Evolutionary conservation across 768 basidiomycete genomes (phyloP).

Genomic region (Hydnum rufescens): DNA sequence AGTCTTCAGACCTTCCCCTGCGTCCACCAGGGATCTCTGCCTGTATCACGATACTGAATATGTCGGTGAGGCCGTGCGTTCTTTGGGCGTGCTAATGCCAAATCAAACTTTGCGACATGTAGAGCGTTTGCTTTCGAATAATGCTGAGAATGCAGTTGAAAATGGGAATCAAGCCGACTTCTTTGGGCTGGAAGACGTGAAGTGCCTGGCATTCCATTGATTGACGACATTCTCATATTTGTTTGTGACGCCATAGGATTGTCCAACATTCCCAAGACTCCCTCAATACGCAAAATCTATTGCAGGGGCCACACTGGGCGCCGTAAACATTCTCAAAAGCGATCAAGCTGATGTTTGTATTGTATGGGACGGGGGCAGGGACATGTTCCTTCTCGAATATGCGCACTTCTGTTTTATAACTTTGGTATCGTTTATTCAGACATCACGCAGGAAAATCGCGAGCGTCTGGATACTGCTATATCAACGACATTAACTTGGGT

Average conservation of each 20-base stretch:
- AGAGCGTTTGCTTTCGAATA: not conserved
- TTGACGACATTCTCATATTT: not conserved
- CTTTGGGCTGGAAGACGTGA: slow-evolving; percentile 42
- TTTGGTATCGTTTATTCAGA: slow-evolving; percentile 18
- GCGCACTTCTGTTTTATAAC: not conserved
- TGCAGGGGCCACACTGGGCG: slow-evolving; percentile 62
- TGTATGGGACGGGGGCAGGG: slow-evolving; percentile 86
- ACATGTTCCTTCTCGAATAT: not conserved
- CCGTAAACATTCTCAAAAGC: slow-evolving; percentile 37
- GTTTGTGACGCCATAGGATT: slow-evolving; percentile 34
- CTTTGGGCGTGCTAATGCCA: not conserved
- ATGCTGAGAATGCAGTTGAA: not conserved
- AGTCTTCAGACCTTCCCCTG: slow-evolving; percentile 14
- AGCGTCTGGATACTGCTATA: slow-evolving; percentile 87
- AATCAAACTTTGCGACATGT: slow-evolving; percentile 3
- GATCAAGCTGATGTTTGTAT: slow-evolving; percentile 41
- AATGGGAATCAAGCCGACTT: slow-evolving; percentile 11
- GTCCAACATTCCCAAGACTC: slow-evolving; percentile 55
- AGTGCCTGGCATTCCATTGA: slow-evolving; percentile 7
- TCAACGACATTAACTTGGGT: slow-evolving; percentile 72
- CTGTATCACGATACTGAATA: slow-evolving; percentile 21
- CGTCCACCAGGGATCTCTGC: slow-evolving; percentile 14
- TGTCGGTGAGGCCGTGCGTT: slow-evolving; percentile 12
- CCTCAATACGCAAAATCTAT: slow-evolving; percentile 47
- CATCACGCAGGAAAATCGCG: slow-evolving; percentile 66